Evolutionary conservation across 106 monocot genomes (phyloP), one percentile per base, ranked within the genome.

Genomic region (Agapanthus africanus): DNA sequence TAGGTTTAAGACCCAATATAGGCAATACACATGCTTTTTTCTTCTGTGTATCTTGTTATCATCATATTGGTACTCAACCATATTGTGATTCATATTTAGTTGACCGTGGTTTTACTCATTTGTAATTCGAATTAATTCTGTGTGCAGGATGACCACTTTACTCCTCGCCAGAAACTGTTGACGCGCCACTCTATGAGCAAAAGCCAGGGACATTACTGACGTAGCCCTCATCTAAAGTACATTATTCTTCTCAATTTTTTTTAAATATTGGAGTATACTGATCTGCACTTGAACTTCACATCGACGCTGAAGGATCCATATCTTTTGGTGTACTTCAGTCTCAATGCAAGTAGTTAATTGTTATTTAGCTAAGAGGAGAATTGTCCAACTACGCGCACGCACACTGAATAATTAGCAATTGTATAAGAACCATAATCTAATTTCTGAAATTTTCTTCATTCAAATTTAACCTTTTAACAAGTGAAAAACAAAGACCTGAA

Each of bases 141-240:
- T 13, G 11, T 67, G 49, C 79, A 93, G 93, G 93, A 89, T 75
- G 88, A 88, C 37, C 83, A 93, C 54, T 52, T 73, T 13, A 62
- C 80, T 77, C 79, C 78, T 77, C 76, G 63, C 65, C 78, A 71
- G 70, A 89, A 89, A 70, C 79, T 77, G 27, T 59, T 76, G 81
- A 71, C 73, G 66, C 81, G 70, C 31, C 72, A 70, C 35, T 88
- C 88, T 70, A 37, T 73, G 25, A 89, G 76, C 56, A 88, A 49
- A 47, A 68, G 79, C 63, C 83, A 79, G 22, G 81, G 85, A 33
- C 81, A 84, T 37, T 70, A 23, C 27, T 89, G 83, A 85, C 16
- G 8, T 4, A 40, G 72, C 27, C 25, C 65, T 26, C 22, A 40
- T 37, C 25, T 22, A 11, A 65, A 23, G 39, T 63, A 40, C 6